Conservation (phyloP, 768 basidiomycete genomes). For the Amanita thiersii region DNA sequence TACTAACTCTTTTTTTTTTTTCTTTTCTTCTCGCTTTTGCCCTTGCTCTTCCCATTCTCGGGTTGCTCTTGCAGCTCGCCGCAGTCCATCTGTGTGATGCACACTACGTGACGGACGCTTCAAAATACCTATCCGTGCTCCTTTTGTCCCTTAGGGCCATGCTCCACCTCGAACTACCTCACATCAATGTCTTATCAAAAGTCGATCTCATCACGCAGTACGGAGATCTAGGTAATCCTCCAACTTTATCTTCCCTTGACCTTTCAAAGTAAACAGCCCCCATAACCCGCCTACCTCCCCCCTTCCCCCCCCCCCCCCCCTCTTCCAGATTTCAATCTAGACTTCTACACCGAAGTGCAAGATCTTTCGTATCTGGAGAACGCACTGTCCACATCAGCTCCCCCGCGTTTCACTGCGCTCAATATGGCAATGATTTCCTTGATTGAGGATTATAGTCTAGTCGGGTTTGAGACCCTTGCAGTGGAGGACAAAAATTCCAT, state of each 20-base stretch:
- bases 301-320: not conserved
- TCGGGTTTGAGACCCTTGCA: slow-evolving; percentile 94
- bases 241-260: slow-evolving; percentile 6
- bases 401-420: slow-evolving; percentile 64
- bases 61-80: slow-evolving; percentile 76
- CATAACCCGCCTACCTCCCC: not conserved
- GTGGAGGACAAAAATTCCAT: slow-evolving; percentile 98
- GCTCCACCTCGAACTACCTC: slow-evolving; percentile 98
- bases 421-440: slow-evolving; percentile 89
- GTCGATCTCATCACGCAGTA: slow-evolving; percentile 86
- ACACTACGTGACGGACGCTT: slow-evolving; percentile 92
- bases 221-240: slow-evolving; percentile 86
- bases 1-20: slow-evolving; percentile 2
- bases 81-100: slow-evolving; percentile 96
- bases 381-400: slow-evolving; percentile 48
- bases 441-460: slow-evolving; percentile 89
- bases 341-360: slow-evolving; percentile 97
- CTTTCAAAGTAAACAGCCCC: not conserved
- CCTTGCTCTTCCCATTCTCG: slow-evolving; percentile 10
- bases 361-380: slow-evolving; percentile 86
- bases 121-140: slow-evolving; percentile 90
- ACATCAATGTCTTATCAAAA: slow-evolving; percentile 95
- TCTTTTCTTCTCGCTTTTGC: too few relatives aligned
- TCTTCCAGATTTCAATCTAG: slow-evolving; percentile 83
- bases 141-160: slow-evolving; percentile 90